phyloP scores from a whole-genome alignment of 2,329 filamentous ascomycete genomes.

The Penicillium sp. region DNA sequence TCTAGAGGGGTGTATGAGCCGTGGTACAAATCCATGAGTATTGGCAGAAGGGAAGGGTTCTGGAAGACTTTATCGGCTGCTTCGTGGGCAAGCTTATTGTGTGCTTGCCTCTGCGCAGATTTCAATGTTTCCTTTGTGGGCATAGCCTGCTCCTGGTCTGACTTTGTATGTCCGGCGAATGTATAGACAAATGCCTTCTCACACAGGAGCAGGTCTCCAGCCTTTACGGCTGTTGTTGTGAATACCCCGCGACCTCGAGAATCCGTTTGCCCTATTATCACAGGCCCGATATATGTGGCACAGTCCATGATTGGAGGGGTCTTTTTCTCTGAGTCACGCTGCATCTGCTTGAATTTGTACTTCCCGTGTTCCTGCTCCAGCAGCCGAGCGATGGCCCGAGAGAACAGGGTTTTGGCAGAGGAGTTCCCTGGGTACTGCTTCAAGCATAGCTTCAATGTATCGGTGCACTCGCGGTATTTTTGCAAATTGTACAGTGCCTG shows the following conservation, averaged over 20 bases:
- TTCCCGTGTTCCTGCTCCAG: slow-evolving; percentile 14
- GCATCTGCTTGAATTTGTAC: slow-evolving; percentile 22
- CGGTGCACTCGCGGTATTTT: slow-evolving; percentile 34
- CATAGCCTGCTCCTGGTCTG: too few relatives aligned
- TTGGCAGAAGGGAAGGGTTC: slow-evolving; percentile 31
- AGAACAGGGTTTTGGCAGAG: slow-evolving; percentile 26
- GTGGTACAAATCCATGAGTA: slow-evolving; percentile 37
- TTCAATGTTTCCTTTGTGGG: too few relatives aligned
- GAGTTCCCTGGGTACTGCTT: slow-evolving; percentile 34
- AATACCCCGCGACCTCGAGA: slow-evolving; percentile 50
- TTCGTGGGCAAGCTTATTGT: slow-evolving; percentile 30
- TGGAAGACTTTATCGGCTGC: slow-evolving; percentile 45
- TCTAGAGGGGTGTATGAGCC: slow-evolving; percentile 21
- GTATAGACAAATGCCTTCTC: slow-evolving; percentile 52
- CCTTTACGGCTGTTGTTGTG: slow-evolving; percentile 44
- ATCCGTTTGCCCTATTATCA: slow-evolving; percentile 39
- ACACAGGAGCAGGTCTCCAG: slow-evolving; percentile 51
- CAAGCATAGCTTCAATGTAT: slow-evolving; percentile 32
- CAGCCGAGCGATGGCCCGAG: slow-evolving; percentile 21
- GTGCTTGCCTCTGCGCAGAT: too few relatives aligned
- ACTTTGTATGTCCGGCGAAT: too few relatives aligned
- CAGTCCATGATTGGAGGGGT: slow-evolving; percentile 13
- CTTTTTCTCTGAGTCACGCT: slow-evolving; percentile 26
- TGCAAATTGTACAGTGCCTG: slow-evolving; percentile 43
- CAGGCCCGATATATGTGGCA: slow-evolving; percentile 44